Percentiles rank a stretch among this genome's conserved stretches.
These are phyloP conservation scores for Umbelopsis sp. DNA, from an alignment of 192 early-diverging fungal species.

Conservation along the genomic window DNA sequence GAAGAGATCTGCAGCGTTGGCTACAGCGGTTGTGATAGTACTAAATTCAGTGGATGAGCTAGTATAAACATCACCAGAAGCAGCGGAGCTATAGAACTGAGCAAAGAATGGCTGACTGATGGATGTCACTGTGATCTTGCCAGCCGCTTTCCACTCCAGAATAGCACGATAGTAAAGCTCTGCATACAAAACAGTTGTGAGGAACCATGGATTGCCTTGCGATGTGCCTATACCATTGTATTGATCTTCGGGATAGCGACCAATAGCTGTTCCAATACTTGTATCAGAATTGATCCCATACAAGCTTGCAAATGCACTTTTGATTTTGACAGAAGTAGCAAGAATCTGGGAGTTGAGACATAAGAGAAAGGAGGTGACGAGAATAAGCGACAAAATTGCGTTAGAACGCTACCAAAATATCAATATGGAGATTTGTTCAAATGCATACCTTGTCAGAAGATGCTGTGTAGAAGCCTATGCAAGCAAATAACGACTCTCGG, in stretches of 20 bases:
- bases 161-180: constrained; percentile 66
- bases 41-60: constrained; percentile 19
- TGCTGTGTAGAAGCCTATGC: constrained; percentile 27
- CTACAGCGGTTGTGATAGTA: constrained; percentile 39
- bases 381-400: no score
- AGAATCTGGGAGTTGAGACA: no score
- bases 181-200: constrained; percentile 59
- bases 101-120: constrained; percentile 42
- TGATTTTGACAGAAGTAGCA: constrained; percentile 29
- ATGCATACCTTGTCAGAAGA: constrained; percentile 35
- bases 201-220: constrained; percentile 78
- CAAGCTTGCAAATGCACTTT: constrained; percentile 30
- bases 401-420: no score
- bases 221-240: constrained; percentile 66
- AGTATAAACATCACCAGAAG: constrained; percentile 12
- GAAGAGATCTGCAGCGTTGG: constrained; percentile 55
- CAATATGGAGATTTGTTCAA: no score
- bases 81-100: constrained; percentile 30
- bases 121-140: constrained; percentile 31
- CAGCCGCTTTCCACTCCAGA: constrained; percentile 23
- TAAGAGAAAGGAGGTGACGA: background rate
- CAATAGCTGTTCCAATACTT: constrained; percentile 57
- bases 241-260: constrained; percentile 76
- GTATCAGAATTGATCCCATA: constrained; percentile 52
- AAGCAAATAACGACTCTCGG: background rate